These are phyloP conservation scores for Calonectria honghensis DNA, from an alignment of 2,329 filamentous ascomycete species.

Conservation along the genomic window DNA sequence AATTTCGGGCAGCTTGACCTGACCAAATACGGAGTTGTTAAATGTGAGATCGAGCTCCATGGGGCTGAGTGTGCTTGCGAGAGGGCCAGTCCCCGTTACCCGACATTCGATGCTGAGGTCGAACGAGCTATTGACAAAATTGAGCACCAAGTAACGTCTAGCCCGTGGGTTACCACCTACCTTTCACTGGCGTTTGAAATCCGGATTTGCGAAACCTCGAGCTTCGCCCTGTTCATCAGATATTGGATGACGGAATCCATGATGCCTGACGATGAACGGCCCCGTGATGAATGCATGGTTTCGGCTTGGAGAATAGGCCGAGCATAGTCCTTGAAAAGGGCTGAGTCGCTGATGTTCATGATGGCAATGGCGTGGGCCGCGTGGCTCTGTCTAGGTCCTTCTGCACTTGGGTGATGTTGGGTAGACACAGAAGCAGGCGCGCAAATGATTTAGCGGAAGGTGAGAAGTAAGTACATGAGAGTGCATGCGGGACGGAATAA, in stretches of 20 bases:
- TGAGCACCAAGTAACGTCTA: neutral
- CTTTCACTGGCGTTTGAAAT: slow-evolving; percentile 57
- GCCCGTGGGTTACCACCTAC: slow-evolving; percentile 47
- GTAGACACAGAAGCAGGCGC: neutral
- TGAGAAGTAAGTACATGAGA: neutral
- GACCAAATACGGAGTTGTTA: slow-evolving; percentile 56
- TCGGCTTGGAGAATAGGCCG: slow-evolving; percentile 45
- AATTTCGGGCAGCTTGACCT: slow-evolving; percentile 56
- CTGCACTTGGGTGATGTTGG: neutral
- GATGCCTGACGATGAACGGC: slow-evolving; percentile 35
- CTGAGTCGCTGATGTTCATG: slow-evolving; percentile 53
- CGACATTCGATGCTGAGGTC: slow-evolving; percentile 55
- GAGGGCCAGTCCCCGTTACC: slow-evolving; percentile 56
- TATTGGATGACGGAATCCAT: slow-evolving; percentile 57
- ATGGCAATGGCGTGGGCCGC: neutral
- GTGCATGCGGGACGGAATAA: neutral
- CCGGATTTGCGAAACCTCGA: slow-evolving; percentile 56
- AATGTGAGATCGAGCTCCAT: slow-evolving; percentile 57
- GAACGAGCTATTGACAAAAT: slow-evolving; percentile 54
- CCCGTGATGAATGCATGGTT: slow-evolving; percentile 1
- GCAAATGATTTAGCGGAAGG: neutral
- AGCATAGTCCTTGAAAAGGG: slow-evolving; percentile 54
- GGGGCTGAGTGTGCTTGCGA: slow-evolving; percentile 56
- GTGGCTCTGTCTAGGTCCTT: neutral
- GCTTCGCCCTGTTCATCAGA: slow-evolving; percentile 53